Percentiles rank a stretch among this genome's conserved stretches.
phyloP scores from a whole-genome alignment of 1,284 basidiomycete species.

The Anthracocystis setariae region DNA sequence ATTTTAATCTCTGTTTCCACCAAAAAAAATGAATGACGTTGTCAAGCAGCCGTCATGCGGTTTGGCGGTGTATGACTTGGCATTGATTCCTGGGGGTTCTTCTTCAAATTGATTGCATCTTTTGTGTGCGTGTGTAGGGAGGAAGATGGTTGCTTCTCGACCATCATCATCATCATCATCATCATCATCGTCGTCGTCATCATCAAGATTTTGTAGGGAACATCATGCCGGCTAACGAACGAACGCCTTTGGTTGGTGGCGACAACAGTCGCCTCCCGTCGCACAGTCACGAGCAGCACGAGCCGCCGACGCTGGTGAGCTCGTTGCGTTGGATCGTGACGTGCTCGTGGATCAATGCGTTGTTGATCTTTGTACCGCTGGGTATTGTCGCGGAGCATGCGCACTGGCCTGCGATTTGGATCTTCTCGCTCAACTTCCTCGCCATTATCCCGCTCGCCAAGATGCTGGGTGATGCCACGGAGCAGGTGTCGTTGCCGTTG shows the following conservation, averaged over 20 bases:
- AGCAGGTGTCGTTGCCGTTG: slow-evolving; percentile 61
- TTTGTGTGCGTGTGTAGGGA: neutral
- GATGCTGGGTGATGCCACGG: slow-evolving; percentile 65
- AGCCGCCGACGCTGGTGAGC: slow-evolving; percentile 33
- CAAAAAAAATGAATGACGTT: neutral
- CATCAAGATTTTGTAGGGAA: neutral
- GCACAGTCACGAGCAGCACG: slow-evolving; percentile 7
- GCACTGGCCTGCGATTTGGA: slow-evolving; percentile 61
- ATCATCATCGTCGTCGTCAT: neutral
- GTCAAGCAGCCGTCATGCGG: too few species aligned
- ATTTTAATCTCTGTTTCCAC: too few species aligned
- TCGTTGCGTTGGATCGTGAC: slow-evolving; percentile 63
- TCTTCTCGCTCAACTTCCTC: slow-evolving; percentile 65
- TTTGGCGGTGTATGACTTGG: too few species aligned
- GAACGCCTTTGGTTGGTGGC: slow-evolving; percentile 30
- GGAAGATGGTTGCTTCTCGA: neutral
- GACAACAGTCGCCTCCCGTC: slow-evolving; percentile 25
- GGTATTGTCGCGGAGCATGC: slow-evolving; percentile 59
- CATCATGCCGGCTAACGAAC: slow-evolving; percentile 41
- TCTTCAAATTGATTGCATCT: too few species aligned
- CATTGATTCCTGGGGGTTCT: too few species aligned
- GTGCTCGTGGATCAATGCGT: slow-evolving; percentile 59
- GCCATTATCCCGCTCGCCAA: slow-evolving; percentile 67
- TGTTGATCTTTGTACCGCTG: slow-evolving; percentile 66
- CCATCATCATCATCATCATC: slow-evolving; percentile 1